Conservation (phyloP, 805 yeast species). For the Maudiozyma pseudohumilis region DNA sequence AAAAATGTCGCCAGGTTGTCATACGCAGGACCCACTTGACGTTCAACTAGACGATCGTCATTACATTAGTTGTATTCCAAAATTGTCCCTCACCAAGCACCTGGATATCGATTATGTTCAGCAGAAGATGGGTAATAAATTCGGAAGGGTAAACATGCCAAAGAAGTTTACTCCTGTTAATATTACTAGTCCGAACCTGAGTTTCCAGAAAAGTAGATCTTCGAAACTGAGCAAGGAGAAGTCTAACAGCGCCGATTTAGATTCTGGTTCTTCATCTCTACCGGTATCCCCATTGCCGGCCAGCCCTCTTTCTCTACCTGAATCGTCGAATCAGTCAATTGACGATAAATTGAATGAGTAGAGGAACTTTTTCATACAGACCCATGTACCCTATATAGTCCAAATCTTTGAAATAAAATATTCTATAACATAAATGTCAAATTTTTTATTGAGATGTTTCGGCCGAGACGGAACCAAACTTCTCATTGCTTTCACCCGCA, state of each 20-base stretch:
- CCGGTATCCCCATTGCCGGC: conserved; percentile 7
- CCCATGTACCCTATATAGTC: no score
- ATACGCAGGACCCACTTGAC: conserved; percentile 94
- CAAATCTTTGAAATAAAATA: no score
- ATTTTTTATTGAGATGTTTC: no score
- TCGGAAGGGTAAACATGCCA: conserved; percentile 81
- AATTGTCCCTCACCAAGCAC: conserved; percentile 83
- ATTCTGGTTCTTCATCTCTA: conserved; percentile 2
- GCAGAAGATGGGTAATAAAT: conserved; percentile 70
- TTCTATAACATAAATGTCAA: no score
- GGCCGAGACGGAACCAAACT: no score
- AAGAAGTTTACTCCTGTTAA: conserved; percentile 85
- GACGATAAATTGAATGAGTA: conserved; percentile 9
- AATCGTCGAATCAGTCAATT: conserved; percentile 13
- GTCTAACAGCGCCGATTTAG: background rate
- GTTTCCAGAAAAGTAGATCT: conserved; percentile 17
- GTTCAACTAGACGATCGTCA: conserved; percentile 94
- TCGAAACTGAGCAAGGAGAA: background rate
- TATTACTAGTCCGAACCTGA: conserved; percentile 54
- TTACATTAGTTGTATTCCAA: conserved; percentile 91
- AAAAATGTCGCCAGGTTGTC: conserved; percentile 96
- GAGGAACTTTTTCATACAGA: no score
- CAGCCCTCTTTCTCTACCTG: conserved; percentile 8
- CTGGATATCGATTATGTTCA: conserved; percentile 83
- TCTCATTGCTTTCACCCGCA: no score